These are phyloP conservation scores for Fraxinus sp. DNA, from an alignment of 305 asterid genomes.

Conservation along the genomic window DNA sequence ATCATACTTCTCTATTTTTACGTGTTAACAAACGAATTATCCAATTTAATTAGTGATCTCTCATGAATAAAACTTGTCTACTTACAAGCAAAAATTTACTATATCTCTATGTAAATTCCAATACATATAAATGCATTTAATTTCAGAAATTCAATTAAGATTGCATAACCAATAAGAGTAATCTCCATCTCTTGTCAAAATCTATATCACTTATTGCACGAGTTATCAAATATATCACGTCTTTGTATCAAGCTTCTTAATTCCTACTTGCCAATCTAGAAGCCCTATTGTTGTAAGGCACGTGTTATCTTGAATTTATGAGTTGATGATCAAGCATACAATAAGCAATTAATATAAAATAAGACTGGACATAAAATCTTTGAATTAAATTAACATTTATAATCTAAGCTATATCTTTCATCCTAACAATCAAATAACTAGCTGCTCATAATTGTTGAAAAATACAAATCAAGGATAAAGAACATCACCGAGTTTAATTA, in stretches of 20 bases:
- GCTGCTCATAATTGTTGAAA: not conserved
- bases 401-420: not conserved
- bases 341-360: not conserved
- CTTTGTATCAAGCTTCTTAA: not conserved
- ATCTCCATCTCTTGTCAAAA: not conserved
- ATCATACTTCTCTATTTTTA: not conserved
- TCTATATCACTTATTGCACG: not conserved
- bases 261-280: too few relatives aligned
- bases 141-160: not conserved
- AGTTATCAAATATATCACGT: not conserved
- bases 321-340: not conserved
- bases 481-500: not conserved
- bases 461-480: not conserved
- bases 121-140: not conserved
- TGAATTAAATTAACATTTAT: not conserved
- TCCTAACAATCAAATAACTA: not conserved
- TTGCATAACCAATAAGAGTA: not conserved
- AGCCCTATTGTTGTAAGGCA: too few relatives aligned
- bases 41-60: too few relatives aligned
- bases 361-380: too few relatives aligned
- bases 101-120: not conserved
- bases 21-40: not conserved
- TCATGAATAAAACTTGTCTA: not conserved
- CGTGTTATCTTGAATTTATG: not conserved
- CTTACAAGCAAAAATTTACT: not conserved